These are phyloP conservation scores for Phytophthora sp. DNA, from an alignment of 352 stramenopile species.

Conservation along the genomic window DNA sequence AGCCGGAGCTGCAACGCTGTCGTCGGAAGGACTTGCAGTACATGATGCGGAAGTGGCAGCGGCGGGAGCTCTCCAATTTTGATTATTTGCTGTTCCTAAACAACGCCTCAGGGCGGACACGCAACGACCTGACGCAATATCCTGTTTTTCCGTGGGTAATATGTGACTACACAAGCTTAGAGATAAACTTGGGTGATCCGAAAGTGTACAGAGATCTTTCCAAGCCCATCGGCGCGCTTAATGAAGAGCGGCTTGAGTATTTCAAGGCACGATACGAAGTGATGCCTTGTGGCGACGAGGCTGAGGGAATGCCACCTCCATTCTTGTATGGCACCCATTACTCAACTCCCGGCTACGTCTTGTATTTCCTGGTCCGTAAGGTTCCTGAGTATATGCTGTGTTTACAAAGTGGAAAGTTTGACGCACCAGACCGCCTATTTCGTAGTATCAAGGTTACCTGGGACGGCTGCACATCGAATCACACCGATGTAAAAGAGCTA, in stretches of 20 bases:
- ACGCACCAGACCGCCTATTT: slow-evolving; percentile 98
- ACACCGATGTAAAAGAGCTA: slow-evolving; percentile 98
- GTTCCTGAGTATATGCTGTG: slow-evolving; percentile 96
- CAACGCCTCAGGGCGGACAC: slow-evolving; percentile 75
- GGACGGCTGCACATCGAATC: slow-evolving; percentile 82
- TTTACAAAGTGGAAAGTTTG: slow-evolving; percentile 98
- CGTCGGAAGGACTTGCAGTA: slow-evolving; percentile 50
- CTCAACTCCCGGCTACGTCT: slow-evolving; percentile 94
- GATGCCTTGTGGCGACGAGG: slow-evolving; percentile 88
- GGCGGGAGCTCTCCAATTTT: slow-evolving; percentile 93
- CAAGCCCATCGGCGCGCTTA: slow-evolving; percentile 94
- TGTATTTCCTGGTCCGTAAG: slow-evolving; percentile 98
- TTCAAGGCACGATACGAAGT: slow-evolving; percentile 89
- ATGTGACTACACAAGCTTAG: slow-evolving; percentile 80
- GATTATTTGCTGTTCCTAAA: slow-evolving; percentile 91
- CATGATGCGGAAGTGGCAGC: slow-evolving; percentile 79
- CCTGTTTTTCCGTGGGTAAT: slow-evolving; percentile 97
- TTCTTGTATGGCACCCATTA: slow-evolving; percentile 98
- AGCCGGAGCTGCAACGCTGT: slow-evolving; percentile 57
- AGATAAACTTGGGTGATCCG: slow-evolving; percentile 82
- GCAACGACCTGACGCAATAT: slow-evolving; percentile 93
- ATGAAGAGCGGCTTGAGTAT: slow-evolving; percentile 83
- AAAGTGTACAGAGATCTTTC: slow-evolving; percentile 91
- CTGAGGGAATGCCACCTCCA: slow-evolving; percentile 84
- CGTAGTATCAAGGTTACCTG: slow-evolving; percentile 93